Conservation (phyloP, 108 stramenopile species). For the Skeletonema costatum region DNA sequence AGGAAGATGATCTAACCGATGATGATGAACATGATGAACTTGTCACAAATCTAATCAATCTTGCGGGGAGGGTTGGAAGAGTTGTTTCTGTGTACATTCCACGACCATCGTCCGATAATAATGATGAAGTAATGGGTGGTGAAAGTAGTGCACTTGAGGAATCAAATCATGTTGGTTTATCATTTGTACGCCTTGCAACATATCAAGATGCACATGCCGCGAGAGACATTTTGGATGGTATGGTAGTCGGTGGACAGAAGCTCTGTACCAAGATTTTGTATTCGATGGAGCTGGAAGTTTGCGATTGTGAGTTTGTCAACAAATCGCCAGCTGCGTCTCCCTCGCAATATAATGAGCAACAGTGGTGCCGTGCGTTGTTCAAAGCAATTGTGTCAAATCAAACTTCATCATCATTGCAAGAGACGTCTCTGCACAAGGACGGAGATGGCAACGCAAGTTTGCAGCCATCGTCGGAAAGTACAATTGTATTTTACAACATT, state of each 20-base stretch:
- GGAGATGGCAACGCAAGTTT: neutral
- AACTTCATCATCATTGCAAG: neutral
- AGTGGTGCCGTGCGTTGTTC: conserved; percentile 16
- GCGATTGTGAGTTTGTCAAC: neutral
- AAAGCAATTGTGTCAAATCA: conserved; percentile 1
- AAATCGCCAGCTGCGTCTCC: neutral
- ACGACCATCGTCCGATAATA: conserved; percentile 11
- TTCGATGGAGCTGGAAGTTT: neutral
- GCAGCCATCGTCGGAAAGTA: neutral
- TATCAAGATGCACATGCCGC: conserved; percentile 59
- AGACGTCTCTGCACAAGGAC: neutral
- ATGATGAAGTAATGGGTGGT: neutral
- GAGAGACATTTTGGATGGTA: conserved; percentile 61
- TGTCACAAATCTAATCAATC: conserved; percentile 52
- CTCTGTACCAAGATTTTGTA: conserved; percentile 16
- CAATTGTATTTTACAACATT: conserved; percentile 60
- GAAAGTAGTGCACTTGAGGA: neutral
- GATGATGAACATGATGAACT: conserved; percentile 87
- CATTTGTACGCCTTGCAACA: conserved; percentile 61
- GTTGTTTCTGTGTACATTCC: conserved; percentile 59
- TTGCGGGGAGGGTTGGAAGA: conserved; percentile 71
- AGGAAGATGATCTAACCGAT: conserved; percentile 66
- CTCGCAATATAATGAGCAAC: conserved; percentile 16
- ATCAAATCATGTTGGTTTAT: conserved; percentile 14
- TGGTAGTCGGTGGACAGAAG: conserved; percentile 63